These are phyloP conservation scores for Allium sativum DNA, from an alignment of 106 monocot genomes.

Conservation along the genomic window DNA sequence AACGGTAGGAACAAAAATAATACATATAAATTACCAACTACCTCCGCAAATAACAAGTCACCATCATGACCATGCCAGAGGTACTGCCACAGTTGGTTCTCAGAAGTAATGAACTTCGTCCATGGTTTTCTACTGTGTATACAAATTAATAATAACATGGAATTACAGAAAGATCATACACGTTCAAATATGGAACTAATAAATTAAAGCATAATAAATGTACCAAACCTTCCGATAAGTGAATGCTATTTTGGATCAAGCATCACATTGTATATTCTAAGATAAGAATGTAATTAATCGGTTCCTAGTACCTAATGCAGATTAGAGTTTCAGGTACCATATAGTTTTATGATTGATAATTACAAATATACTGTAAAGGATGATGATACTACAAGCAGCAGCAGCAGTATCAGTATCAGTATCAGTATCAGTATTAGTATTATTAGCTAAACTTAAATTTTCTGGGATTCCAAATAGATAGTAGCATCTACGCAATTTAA, in stretches of 20 bases:
- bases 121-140: constrained; percentile 89
- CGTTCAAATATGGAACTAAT: neutral
- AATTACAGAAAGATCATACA: neutral
- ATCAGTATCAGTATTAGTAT: too few species aligned
- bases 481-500: too few species aligned
- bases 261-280: constrained; percentile 63
- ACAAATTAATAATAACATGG: neutral
- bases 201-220: neutral
- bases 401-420: too few species aligned
- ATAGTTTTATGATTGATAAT: neutral
- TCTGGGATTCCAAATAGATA: too few species aligned
- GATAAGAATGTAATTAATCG: constrained; percentile 57
- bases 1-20: neutral
- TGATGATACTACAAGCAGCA: neutral
- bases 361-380: neutral
- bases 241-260: constrained; percentile 77
- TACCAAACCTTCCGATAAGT: constrained; percentile 62
- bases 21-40: neutral
- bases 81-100: constrained; percentile 74
- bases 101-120: constrained; percentile 68
- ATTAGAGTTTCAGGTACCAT: neutral
- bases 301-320: constrained; percentile 76
- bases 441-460: too few species aligned
- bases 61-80: constrained; percentile 39
- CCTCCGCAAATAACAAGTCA: neutral